These are phyloP conservation scores for Grammothele lineata DNA, from an alignment of 768 basidiomycete species.

Conservation along the genomic window DNA sequence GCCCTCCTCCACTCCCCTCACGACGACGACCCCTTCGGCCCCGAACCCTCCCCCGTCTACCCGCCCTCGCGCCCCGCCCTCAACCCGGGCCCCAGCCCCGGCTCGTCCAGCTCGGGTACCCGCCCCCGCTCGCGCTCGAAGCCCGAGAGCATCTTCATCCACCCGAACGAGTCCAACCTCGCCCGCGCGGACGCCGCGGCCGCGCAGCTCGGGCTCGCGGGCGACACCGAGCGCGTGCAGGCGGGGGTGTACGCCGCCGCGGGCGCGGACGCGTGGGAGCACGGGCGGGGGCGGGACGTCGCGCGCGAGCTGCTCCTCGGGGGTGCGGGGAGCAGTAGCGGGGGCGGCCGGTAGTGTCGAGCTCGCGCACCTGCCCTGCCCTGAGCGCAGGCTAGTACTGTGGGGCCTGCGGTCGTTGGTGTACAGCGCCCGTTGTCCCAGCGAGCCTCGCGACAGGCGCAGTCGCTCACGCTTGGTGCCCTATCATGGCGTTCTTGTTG, in stretches of 20 bases:
- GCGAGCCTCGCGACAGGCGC: too few species aligned
- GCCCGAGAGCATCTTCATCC: slow-evolving; percentile 56
- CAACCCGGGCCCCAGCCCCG: too few species aligned
- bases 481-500: too few species aligned
- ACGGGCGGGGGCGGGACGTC: slow-evolving; percentile 45
- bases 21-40: slow-evolving; percentile 10
- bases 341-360: too few species aligned
- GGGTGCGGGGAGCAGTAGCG: too few species aligned
- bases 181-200: slow-evolving; percentile 65
- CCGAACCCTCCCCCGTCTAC: slow-evolving; percentile 16
- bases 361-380: too few species aligned
- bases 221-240: slow-evolving; percentile 43
- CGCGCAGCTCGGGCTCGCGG: slow-evolving; percentile 44
- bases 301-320: slow-evolving; percentile 43
- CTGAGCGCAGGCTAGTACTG: too few species aligned
- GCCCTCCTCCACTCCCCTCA: slow-evolving; percentile 20
- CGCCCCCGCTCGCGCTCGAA: slow-evolving; percentile 50
- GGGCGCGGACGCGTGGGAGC: slow-evolving; percentile 44
- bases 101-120: slow-evolving; percentile 2
- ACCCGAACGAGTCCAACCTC: slow-evolving; percentile 57
- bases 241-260: slow-evolving; percentile 30
- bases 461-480: too few species aligned
- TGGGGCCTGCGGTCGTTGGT: too few species aligned
- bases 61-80: slow-evolving; percentile 5
- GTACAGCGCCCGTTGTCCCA: too few species aligned